Evolutionary conservation across 2,329 filamentous ascomycete genomes (phyloP).

Genomic region (Trichoderma gracile): DNA sequence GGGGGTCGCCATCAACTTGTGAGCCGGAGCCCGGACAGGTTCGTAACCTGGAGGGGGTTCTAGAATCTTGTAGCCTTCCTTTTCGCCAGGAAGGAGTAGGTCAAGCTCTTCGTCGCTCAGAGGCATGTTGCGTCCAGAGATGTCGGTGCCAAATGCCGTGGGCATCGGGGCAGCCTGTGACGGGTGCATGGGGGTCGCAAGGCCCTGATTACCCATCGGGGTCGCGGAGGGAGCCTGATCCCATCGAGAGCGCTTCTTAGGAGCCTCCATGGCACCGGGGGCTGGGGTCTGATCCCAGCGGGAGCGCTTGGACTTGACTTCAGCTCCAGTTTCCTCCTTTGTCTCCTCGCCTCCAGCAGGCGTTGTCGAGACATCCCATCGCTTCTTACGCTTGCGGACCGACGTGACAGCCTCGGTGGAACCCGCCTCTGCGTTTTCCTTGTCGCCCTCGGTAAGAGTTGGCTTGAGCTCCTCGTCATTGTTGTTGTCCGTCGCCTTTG

Average conservation of each 20-base stretch:
- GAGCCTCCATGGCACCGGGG: slow-evolving; percentile 58
- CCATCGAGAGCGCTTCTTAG: slow-evolving; percentile 84
- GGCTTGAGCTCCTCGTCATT: slow-evolving; percentile 64
- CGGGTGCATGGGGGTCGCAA: slow-evolving; percentile 75
- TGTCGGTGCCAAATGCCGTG: slow-evolving; percentile 76
- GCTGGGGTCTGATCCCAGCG: slow-evolving; percentile 82
- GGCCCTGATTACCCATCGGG: slow-evolving; percentile 70
- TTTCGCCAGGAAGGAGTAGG: slow-evolving; percentile 81
- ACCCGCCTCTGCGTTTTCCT: slow-evolving; percentile 71
- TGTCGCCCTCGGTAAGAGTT: slow-evolving; percentile 71
- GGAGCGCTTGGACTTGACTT: slow-evolving; percentile 70
- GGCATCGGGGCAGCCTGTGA: slow-evolving; percentile 58
- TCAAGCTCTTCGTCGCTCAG: slow-evolving; percentile 94
- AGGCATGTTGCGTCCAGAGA: slow-evolving; percentile 74
- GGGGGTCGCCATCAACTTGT: slow-evolving; percentile 73
- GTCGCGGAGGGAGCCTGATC: slow-evolving; percentile 85
- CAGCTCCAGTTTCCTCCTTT: slow-evolving; percentile 50
- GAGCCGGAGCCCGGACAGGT: slow-evolving; percentile 73
- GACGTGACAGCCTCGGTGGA: slow-evolving; percentile 63
- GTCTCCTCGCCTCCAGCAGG: slow-evolving; percentile 56
- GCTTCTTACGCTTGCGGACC: slow-evolving; percentile 83
- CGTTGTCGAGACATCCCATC: slow-evolving; percentile 81
- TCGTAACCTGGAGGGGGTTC: slow-evolving; percentile 91
- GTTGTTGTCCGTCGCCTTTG: slow-evolving; percentile 64
- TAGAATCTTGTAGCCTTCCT: slow-evolving; percentile 89